Percentiles rank a stretch among this genome's conserved stretches.
phyloP scores from a whole-genome alignment of 2,329 filamentous ascomycete genomes.

The Neospermospora avenae region DNA sequence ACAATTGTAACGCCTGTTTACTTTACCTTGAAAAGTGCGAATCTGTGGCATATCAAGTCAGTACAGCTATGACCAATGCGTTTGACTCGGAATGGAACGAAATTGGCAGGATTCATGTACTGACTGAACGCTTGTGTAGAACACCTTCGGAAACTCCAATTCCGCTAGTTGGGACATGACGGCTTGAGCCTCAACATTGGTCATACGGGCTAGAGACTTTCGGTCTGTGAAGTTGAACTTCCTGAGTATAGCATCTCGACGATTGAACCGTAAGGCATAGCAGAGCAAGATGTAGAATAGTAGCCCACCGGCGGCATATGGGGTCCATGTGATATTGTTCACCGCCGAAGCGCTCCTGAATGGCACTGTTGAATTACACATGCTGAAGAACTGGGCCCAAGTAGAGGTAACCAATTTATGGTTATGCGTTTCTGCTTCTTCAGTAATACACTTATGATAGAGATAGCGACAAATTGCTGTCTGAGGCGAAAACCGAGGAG shows the following conservation, averaged over 20 bases:
- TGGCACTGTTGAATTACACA: neutral
- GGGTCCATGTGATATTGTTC: neutral
- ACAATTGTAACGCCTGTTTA: neutral
- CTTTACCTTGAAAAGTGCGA: slow-evolving; percentile 48
- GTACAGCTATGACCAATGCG: neutral
- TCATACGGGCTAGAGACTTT: slow-evolving; percentile 49
- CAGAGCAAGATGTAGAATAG: slow-evolving; percentile 20
- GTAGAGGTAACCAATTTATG: too few species aligned
- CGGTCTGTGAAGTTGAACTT: slow-evolving; percentile 44
- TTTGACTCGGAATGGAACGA: too few species aligned
- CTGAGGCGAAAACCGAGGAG: too few species aligned
- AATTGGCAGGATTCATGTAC: slow-evolving; percentile 33
- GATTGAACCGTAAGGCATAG: slow-evolving; percentile 37
- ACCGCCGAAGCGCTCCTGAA: neutral
- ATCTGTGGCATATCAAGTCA: neutral
- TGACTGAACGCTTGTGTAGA: slow-evolving; percentile 50
- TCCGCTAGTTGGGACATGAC: slow-evolving; percentile 46
- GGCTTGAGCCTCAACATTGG: slow-evolving; percentile 47
- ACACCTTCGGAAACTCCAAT: slow-evolving; percentile 54
- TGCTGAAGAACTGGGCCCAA: neutral
- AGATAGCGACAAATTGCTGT: too few species aligned
- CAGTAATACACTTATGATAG: too few species aligned
- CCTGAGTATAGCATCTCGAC: slow-evolving; percentile 39
- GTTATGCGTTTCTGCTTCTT: too few species aligned
- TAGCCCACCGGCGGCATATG: slow-evolving; percentile 6